Percentiles rank a stretch among this genome's conserved stretches.
phyloP scores from a whole-genome alignment of 345 rosid species.

The Hibiscus mutabilis region DNA sequence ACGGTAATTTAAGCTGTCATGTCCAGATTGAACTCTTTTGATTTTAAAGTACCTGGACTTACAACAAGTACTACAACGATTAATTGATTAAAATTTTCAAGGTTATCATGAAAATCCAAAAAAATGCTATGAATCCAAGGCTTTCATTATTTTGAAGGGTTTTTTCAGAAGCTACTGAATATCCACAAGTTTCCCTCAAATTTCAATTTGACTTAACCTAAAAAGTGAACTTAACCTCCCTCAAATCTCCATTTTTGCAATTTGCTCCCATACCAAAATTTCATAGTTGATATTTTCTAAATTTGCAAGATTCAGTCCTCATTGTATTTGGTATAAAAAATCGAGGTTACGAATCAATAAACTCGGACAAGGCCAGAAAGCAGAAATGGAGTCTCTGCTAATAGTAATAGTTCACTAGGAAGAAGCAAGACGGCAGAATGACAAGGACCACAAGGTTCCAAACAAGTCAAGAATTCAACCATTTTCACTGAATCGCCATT shows the following conservation, averaged over 20 bases:
- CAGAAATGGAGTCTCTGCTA: not conserved
- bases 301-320: not conserved
- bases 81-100: conserved; percentile 1
- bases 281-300: not conserved
- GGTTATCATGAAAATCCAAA: not conserved
- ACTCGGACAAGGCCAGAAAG: not conserved
- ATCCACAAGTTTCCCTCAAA: not conserved
- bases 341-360: not conserved
- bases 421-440: not conserved
- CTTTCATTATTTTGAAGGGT: not conserved
- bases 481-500: not conserved
- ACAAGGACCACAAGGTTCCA: not conserved
- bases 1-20: not conserved
- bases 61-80: not conserved
- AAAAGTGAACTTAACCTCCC: not conserved
- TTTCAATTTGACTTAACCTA: not conserved
- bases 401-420: not conserved
- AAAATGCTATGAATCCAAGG: not conserved
- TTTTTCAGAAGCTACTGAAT: not conserved
- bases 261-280: not conserved
- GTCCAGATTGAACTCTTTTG: not conserved
- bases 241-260: not conserved
- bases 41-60: not conserved
- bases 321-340: not conserved
- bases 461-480: conserved; percentile 1